phyloP scores from a whole-genome alignment of 2,329 filamentous ascomycete genomes.

The Fusarium xylarioides region DNA sequence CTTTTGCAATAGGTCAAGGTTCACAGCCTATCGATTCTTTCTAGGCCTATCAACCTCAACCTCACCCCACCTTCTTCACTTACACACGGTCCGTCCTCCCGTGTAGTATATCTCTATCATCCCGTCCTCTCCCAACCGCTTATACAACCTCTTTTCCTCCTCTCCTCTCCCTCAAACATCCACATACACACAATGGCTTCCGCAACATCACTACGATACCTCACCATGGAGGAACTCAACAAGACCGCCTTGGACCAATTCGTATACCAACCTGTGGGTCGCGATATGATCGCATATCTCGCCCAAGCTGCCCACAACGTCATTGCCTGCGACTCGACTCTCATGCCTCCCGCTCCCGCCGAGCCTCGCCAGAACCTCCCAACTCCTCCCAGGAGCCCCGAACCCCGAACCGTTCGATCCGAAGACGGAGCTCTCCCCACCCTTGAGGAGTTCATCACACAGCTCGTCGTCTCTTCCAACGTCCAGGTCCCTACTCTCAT shows the following conservation, averaged over 20 bases:
- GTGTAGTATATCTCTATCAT: conserved; percentile 32
- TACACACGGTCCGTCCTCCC: conserved; percentile 24
- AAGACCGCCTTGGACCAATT: conserved; percentile 81
- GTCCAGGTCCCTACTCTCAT: conserved; percentile 98
- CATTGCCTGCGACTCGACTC: conserved; percentile 77
- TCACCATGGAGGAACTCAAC: conserved; percentile 68
- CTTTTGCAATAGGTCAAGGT: conserved; percentile 15
- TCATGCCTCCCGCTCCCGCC: conserved; percentile 58
- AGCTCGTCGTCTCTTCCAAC: conserved; percentile 90
- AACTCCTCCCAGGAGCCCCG: conserved; percentile 62
- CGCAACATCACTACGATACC: conserved; percentile 53
- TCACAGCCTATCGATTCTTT: conserved; percentile 10
- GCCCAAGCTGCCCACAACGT: conserved; percentile 78
- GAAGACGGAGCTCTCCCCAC: conserved; percentile 73
- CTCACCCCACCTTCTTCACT: conserved; percentile 25
- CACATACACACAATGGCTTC: conserved; percentile 30
- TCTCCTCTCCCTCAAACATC: conserved; percentile 2
- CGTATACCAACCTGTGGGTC: conserved; percentile 78
- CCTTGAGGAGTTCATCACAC: conserved; percentile 89
- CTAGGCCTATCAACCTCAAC: conserved; percentile 6
- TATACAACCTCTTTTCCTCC: conserved; percentile 17
- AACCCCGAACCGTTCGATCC: conserved; percentile 56
- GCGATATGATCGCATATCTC: conserved; percentile 81
- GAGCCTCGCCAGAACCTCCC: conserved; percentile 51
- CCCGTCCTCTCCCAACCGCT: conserved; percentile 4